Percentiles rank a stretch among this genome's conserved stretches.
These are phyloP conservation scores for Leptoxyphium fumago DNA, from an alignment of 2,329 filamentous ascomycete species.

Conservation along the genomic window DNA sequence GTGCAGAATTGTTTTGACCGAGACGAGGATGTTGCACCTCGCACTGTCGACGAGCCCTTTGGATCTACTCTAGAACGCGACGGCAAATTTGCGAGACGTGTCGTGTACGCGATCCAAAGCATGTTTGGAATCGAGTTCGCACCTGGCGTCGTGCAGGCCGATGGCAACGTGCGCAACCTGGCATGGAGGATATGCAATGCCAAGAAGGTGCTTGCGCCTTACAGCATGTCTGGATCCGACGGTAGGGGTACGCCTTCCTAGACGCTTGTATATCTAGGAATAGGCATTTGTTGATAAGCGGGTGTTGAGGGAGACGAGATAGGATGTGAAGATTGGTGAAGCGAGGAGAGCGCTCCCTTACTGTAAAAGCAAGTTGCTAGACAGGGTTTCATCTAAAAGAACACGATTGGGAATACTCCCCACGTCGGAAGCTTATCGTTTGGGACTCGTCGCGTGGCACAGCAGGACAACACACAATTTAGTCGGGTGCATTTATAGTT, in stretches of 20 bases:
- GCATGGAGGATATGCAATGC: constrained; percentile 93
- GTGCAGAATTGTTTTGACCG: constrained; percentile 87
- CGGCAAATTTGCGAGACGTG: constrained; percentile 72
- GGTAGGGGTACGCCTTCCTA: constrained; percentile 18
- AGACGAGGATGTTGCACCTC: constrained; percentile 79
- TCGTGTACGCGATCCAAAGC: constrained; percentile 86
- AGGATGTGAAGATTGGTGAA: too few species aligned
- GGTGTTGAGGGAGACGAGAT: too few species aligned
- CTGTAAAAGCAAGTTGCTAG: too few species aligned
- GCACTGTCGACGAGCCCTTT: constrained; percentile 64
- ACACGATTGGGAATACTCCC: too few species aligned
- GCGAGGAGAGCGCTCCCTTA: too few species aligned
- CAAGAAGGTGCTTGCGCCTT: constrained; percentile 64
- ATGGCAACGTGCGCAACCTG: constrained; percentile 78
- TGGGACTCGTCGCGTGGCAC: too few species aligned
- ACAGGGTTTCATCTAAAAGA: too few species aligned
- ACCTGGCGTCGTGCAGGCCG: constrained; percentile 77
- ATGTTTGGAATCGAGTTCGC: constrained; percentile 97
- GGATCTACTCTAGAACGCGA: constrained; percentile 75
- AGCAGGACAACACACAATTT: too few species aligned
- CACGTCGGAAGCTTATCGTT: too few species aligned
- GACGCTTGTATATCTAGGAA: neutral
- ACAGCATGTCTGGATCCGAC: constrained; percentile 32
- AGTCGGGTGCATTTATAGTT: neutral
- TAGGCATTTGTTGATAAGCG: neutral